phyloP scores from a whole-genome alignment of 1,284 basidiomycete genomes.

The Pholiota adiposa region DNA sequence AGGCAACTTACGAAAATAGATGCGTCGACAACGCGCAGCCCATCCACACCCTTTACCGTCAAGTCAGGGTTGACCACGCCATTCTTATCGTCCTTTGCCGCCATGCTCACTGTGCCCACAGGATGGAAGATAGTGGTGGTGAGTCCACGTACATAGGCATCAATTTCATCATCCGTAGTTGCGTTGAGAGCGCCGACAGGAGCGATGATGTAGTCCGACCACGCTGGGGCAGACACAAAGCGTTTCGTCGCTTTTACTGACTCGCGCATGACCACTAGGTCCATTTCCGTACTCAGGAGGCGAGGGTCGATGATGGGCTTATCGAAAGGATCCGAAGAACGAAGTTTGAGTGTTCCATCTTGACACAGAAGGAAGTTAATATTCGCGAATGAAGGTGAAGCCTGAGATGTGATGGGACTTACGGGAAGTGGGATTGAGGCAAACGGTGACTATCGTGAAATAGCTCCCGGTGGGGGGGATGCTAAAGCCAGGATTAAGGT shows the following conservation, averaged over 20 bases:
- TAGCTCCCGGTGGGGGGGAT: constrained; percentile 31
- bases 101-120: constrained; percentile 40
- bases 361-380: background rate
- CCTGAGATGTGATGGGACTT: constrained; percentile 13
- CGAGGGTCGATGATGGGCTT: constrained; percentile 42
- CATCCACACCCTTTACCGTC: constrained; percentile 42
- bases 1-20: constrained; percentile 29
- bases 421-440: constrained; percentile 42
- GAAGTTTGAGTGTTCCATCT: constrained; percentile 43
- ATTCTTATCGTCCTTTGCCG: constrained; percentile 26
- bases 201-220: constrained; percentile 36
- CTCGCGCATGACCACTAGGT: constrained; percentile 37
- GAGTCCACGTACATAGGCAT: constrained; percentile 36
- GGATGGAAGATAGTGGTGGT: constrained; percentile 45
- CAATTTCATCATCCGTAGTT: constrained; percentile 40
- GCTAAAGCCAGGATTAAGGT: constrained; percentile 3
- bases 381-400: background rate
- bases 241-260: constrained; percentile 33
- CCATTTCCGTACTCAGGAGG: constrained; percentile 37
- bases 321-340: constrained; percentile 40
- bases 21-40: constrained; percentile 50
- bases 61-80: constrained; percentile 40
- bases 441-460: constrained; percentile 28
- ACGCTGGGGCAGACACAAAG: constrained; percentile 36
- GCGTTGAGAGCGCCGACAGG: constrained; percentile 30